Evolutionary conservation across 257 asterid species (phyloP).

Genomic region (Solanum sitiens): DNA sequence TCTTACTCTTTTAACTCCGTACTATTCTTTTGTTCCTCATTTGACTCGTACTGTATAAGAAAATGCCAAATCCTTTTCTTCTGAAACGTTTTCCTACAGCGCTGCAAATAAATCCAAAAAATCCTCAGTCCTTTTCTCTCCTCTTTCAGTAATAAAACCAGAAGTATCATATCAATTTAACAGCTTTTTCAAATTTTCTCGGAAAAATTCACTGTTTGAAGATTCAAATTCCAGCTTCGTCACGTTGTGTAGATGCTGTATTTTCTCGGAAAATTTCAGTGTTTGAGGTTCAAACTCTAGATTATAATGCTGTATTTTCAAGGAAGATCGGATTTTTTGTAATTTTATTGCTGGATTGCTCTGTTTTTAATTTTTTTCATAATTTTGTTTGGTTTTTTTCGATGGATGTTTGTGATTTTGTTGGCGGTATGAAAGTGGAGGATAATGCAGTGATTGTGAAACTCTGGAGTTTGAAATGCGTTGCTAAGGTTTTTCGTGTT

Average conservation of each 20-base stretch:
- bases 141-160: neutral
- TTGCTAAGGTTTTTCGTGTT: constrained; percentile 41
- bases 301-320: neutral
- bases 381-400: neutral
- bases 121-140: neutral
- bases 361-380: neutral
- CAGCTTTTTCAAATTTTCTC: neutral
- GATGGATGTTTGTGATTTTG: neutral
- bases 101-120: neutral
- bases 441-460: neutral
- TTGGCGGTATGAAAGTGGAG: neutral
- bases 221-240: neutral
- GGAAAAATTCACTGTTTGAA: neutral
- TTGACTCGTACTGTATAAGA: neutral
- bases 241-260: neutral
- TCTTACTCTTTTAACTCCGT: neutral
- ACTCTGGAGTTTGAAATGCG: constrained; percentile 7
- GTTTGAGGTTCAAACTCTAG: neutral
- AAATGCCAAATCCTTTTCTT: neutral
- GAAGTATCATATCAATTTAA: neutral
- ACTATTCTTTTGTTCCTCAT: neutral
- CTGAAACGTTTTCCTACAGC: neutral
- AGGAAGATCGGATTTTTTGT: neutral
- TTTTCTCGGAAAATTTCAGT: neutral
- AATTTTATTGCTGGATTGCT: neutral